Evolutionary conservation across 2,329 filamentous ascomycete genomes (phyloP).

Genomic region (Penicillium digitatum): DNA sequence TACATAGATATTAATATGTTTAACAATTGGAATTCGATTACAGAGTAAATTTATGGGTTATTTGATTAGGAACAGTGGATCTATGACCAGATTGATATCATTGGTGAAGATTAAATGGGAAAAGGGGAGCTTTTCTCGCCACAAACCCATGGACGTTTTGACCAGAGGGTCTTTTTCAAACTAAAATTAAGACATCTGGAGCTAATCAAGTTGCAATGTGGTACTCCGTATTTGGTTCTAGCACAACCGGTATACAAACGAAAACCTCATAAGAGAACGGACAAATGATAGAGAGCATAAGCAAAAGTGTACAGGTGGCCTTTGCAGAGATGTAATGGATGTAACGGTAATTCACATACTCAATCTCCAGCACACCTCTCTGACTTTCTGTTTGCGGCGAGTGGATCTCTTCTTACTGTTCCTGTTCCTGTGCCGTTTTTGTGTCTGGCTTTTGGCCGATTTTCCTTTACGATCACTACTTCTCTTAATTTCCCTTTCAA

Average conservation of each 20-base stretch:
- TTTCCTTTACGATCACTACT: background rate
- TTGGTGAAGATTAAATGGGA: background rate
- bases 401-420: background rate
- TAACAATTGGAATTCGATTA: background rate
- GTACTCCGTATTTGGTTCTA: background rate
- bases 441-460: background rate
- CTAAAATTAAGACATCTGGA: background rate
- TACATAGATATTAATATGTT: background rate
- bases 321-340: background rate
- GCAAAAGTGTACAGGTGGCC: conserved; percentile 8
- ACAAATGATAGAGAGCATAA: background rate
- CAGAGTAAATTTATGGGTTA: background rate
- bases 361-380: background rate
- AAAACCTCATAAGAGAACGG: background rate
- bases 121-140: conserved; percentile 5
- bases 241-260: background rate
- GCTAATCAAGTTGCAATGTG: background rate
- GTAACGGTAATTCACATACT: conserved; percentile 2
- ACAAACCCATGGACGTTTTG: background rate
- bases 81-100: background rate
- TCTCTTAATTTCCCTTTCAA: background rate
- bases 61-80: background rate
- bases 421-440: background rate
- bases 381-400: conserved; percentile 1
- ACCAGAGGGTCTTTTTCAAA: background rate